phyloP scores from a whole-genome alignment of 225 moss, liverwort and hornwort genomes.

The Polytrichum commune region DNA sequence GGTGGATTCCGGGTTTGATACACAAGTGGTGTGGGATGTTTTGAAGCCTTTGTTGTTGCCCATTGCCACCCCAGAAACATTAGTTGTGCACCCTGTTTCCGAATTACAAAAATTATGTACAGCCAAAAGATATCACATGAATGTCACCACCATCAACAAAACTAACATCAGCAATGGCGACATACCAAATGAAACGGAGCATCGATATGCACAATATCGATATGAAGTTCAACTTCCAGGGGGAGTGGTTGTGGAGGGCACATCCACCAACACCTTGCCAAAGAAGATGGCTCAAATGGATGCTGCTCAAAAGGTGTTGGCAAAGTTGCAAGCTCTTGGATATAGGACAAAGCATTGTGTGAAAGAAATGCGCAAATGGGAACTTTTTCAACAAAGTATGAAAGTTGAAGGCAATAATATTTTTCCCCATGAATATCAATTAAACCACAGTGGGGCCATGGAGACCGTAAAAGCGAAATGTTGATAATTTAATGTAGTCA shows the following conservation, averaged over 20 bases:
- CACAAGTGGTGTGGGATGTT: conserved; percentile 72
- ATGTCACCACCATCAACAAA: conserved; percentile 11
- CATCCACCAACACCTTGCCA: no score
- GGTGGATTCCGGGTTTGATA: conserved; percentile 72
- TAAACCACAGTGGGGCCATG: no score
- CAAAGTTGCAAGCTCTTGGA: conserved; percentile 33
- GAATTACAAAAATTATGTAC: conserved; percentile 81
- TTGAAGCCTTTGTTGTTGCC: conserved; percentile 82
- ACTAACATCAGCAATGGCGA: no score
- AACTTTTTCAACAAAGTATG: no score
- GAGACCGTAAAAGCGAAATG: no score
- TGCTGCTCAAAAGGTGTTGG: conserved; percentile 52
- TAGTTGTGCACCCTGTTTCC: conserved; percentile 77
- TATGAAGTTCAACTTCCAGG: conserved; percentile 33
- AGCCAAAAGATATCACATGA: conserved; percentile 37
- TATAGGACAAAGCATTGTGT: no score
- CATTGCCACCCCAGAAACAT: conserved; percentile 79
- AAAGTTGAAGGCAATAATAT: no score
- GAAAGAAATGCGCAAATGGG: no score
- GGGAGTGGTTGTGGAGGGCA: no score
- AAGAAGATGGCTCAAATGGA: conserved; percentile 54
- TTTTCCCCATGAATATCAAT: no score
- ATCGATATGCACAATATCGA: conserved; percentile 17
- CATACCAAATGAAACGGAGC: not conserved
- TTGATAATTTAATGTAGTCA: no score